Percentiles rank a stretch among this genome's conserved stretches.
Conservation (phyloP, 768 basidiomycete genomes). For the Boletellus emodensis region DNA sequence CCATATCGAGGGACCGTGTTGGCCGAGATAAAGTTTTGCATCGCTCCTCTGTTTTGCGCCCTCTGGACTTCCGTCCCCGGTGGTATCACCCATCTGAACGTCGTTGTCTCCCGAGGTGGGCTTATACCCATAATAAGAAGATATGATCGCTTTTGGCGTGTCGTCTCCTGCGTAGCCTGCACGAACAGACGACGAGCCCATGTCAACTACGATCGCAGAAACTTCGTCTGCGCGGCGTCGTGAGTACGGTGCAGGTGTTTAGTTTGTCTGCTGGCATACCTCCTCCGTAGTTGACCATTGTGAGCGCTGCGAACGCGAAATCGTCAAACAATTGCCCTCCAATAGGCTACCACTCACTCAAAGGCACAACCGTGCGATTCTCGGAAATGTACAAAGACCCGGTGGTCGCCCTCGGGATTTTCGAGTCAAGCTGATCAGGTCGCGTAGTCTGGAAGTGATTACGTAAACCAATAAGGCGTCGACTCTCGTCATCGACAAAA, state of each 20-base stretch:
- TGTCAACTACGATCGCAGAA: constrained; percentile 93
- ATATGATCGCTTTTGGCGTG: constrained; percentile 86
- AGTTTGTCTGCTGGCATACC: constrained; percentile 42
- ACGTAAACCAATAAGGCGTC: too few species aligned
- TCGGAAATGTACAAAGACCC: too few species aligned
- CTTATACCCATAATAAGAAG: constrained; percentile 83
- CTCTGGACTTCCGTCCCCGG: constrained; percentile 30
- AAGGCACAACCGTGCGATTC: too few species aligned
- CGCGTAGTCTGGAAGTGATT: too few species aligned
- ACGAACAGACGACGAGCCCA: constrained; percentile 84
- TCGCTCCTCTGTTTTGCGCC: constrained; percentile 37
- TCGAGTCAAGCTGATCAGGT: too few species aligned
- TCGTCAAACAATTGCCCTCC: too few species aligned
- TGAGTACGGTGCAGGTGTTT: not conserved
- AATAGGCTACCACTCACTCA: too few species aligned
- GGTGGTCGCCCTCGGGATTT: too few species aligned
- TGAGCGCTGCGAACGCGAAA: not conserved
- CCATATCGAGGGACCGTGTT: constrained; percentile 88
- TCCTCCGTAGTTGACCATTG: constrained; percentile 85
- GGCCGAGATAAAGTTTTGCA: constrained; percentile 74
- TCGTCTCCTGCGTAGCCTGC: constrained; percentile 99
- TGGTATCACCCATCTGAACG: constrained; percentile 40
- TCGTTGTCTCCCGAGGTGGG: constrained; percentile 32
- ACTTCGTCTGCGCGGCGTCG: constrained; percentile 72
- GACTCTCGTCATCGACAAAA: not conserved